These are phyloP conservation scores for Davidsoniella eucalypti DNA, from an alignment of 2,329 filamentous ascomycete species.

Conservation along the genomic window DNA sequence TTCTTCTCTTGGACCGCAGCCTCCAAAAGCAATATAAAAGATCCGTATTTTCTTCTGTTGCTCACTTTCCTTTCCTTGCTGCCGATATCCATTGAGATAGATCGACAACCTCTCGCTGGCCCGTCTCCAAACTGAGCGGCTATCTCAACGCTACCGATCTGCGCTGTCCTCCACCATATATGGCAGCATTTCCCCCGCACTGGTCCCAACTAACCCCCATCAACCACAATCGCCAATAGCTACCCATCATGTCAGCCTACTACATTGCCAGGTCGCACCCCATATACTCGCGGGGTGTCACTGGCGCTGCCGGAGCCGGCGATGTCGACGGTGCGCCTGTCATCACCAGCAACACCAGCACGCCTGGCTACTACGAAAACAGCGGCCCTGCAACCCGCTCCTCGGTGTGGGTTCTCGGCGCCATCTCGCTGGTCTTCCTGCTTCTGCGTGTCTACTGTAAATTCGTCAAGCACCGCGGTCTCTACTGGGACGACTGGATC, in stretches of 20 bases:
- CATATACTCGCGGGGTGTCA: constrained; percentile 5
- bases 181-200: no score
- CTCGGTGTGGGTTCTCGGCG: constrained; percentile 12
- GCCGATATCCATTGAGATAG: no score
- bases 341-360: neutral
- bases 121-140: no score
- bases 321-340: constrained; percentile 6
- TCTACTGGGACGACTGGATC: constrained; percentile 24
- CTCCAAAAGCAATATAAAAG: no score
- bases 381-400: constrained; percentile 1
- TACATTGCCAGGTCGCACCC: neutral
- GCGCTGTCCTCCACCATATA: no score
- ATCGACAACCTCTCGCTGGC: no score
- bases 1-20: no score
- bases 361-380: constrained; percentile 7
- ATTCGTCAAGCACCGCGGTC: constrained; percentile 19
- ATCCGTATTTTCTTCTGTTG: no score
- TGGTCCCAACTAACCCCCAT: no score
- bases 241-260: neutral
- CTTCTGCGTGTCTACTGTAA: constrained; percentile 23
- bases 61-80: no score
- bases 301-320: constrained; percentile 11
- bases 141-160: no score
- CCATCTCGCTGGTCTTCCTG: constrained; percentile 14
- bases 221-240: no score